Evolutionary conservation across 768 basidiomycete species (phyloP).

Genomic region (Mycena indigotica): DNA sequence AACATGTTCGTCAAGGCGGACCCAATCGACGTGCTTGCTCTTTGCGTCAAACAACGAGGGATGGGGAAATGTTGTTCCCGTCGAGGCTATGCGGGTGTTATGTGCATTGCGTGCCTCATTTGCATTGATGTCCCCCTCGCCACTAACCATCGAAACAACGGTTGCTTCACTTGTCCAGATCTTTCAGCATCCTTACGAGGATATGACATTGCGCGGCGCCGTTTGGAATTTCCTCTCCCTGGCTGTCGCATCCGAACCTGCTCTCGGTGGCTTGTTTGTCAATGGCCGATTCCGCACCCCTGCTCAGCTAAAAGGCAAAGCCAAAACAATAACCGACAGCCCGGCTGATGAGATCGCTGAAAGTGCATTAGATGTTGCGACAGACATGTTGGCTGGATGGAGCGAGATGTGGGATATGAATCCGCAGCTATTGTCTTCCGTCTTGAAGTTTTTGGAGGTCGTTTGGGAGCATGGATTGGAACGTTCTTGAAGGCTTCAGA

Average conservation of each 20-base stretch:
- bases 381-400: slow-evolving; percentile 69
- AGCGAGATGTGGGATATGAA: slow-evolving; percentile 75
- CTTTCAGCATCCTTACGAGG: slow-evolving; percentile 78
- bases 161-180: slow-evolving; percentile 70
- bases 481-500: slow-evolving; percentile 60
- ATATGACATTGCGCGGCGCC: slow-evolving; percentile 68
- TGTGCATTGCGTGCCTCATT: slow-evolving; percentile 68
- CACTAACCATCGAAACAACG: slow-evolving; percentile 74
- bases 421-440: slow-evolving; percentile 72
- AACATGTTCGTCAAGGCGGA: slow-evolving; percentile 52
- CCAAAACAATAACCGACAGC: slow-evolving; percentile 38
- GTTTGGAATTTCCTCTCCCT: slow-evolving; percentile 85
- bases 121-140: slow-evolving; percentile 57
- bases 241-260: slow-evolving; percentile 85
- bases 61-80: slow-evolving; percentile 59
- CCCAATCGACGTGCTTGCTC: slow-evolving; percentile 74
- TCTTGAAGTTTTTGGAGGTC: slow-evolving; percentile 73
- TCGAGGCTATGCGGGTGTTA: slow-evolving; percentile 69
- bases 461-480: slow-evolving; percentile 83
- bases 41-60: slow-evolving; percentile 64
- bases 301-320: slow-evolving; percentile 41
- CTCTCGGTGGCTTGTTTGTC: slow-evolving; percentile 77
- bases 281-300: slow-evolving; percentile 68
- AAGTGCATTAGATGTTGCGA: slow-evolving; percentile 71
- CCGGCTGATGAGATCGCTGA: slow-evolving; percentile 39